Evolutionary conservation across 495 filamentous ascomycete genomes (phyloP), one percentile per base, ranked within the genome.

Genomic region (Durotheca rogersii): DNA sequence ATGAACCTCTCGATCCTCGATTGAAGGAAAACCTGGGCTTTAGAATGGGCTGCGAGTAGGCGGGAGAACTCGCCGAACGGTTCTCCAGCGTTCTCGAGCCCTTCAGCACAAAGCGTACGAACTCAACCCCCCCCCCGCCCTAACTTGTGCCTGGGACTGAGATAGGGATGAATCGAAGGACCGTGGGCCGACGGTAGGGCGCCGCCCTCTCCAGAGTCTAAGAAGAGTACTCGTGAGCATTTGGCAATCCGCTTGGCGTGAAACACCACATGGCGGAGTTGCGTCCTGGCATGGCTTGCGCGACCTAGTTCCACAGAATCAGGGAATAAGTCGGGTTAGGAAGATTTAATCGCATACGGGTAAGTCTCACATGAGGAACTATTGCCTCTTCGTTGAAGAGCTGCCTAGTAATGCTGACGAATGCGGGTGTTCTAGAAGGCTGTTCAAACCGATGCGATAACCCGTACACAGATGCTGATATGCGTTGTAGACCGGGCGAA

Each of bases 1-100:
- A n/a, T n/a, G 58, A 52, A 17, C 71, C 69, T 4, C 54, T 74
- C 0, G 12, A 64, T 4, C 68, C 65, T 31, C 61, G 70, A 32
- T 68, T 68, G 3, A 69, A 69, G 6, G 44, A 49, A 2, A 44
- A 50, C 0, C 72, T 67, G 68, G 32, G 19, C 0, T 72, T 71
- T 33, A 63, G 69, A 9, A 29, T 35, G 7, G 56, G 61, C 0
- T 25, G 62, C 1, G 69, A 70, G 52, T 71, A 60, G 65, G 62
- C 51, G 0, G 71, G 69, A 0, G 32, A 53, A 17, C 23, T 72
- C 3, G 38, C 72, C 11, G 67, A 68, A 30, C 41, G 38, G 2
- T 1, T 70, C 1, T 38, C 45, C 7, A 27, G 67, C 31, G 47
- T 72, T 21, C 51, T 67, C 9, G 18, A 5, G 0, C 58, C 47